Base-by-base conservation (phyloP, 768 basidiomycete species). In the Lanmaoa rubissima region DNA sequence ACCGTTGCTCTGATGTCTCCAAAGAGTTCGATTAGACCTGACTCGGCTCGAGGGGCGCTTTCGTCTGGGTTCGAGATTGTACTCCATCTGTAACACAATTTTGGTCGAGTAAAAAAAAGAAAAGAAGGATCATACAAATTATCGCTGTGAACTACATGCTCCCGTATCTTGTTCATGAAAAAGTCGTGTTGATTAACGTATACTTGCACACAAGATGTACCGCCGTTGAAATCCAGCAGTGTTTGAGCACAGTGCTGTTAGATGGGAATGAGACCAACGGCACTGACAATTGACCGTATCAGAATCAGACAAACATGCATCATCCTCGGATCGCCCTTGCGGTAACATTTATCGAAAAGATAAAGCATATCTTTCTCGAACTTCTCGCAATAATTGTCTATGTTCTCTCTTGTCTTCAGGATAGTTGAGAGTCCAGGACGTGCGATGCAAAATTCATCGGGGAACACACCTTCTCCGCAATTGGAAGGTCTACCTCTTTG, bases 101-200 rank as follows among this genome's bases (percentile, higher is more conserved):
- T 50, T 39, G 24, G 32, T 35, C 36, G 3, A 40, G 17, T 28
- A 45, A 26, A 3, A 11, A 16, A 48, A 26, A 26, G 10, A 49
- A 70, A 43, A 21, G 24, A 82, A 51, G 54, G 6, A 28, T 28
- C 88, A 84, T 88, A 69, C 53, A 81, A 49, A n/a, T 77, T 76
- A 64, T 87, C 86, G 34, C 82, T 78, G 40, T 75, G 73, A 14
- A 80, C 73, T 57, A 80, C 79, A 34, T 78, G 78, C 51, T 87
- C 87, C 36, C 88, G 85, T 39, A 92, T 85, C 52, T 92, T 84
- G 69, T 95, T 95, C 70, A 98, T 98, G 79, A 99, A 99, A 78
- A 99, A 99, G 70, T 98, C 97, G 65, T 99, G 97, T 69, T 99
- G 97, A 66, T 98, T 99, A 53, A 99, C 97, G 65, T 98, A 99